Evolutionary conservation across 225 moss, liverwort and hornwort species (phyloP).

Genomic region (Pseudisothecium myosuroides): DNA sequence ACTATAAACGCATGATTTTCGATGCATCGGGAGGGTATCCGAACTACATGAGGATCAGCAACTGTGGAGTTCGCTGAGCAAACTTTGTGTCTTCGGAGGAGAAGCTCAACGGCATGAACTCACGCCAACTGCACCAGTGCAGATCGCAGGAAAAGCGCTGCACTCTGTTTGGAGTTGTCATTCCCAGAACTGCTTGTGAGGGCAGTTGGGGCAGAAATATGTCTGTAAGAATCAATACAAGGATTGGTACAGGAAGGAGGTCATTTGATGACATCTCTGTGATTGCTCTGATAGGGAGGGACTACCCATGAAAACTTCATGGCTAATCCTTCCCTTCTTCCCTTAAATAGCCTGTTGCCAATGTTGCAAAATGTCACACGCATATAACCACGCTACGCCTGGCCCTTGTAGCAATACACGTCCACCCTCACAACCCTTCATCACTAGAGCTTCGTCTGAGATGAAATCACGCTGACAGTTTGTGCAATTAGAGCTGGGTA

Average conservation of each 20-base stretch:
- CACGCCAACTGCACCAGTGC: background rate
- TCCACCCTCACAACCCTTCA: constrained; percentile 99
- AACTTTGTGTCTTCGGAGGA: background rate
- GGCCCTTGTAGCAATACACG: constrained; percentile 45
- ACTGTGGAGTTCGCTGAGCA: background rate
- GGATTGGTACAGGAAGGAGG: background rate
- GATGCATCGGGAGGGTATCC: background rate
- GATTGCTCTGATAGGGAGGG: background rate
- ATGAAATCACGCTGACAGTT: constrained; percentile 27
- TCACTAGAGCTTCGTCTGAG: constrained; percentile 58
- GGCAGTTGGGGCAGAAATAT: background rate
- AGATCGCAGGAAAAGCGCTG: background rate
- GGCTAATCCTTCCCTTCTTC: background rate
- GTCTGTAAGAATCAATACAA: constrained; percentile 4
- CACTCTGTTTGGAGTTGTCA: background rate
- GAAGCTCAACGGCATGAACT: background rate
- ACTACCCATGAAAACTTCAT: background rate
- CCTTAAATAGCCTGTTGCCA: constrained; percentile 3
- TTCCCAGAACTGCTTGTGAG: background rate
- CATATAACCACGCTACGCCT: constrained; percentile 14
- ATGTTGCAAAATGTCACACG: constrained; percentile 9
- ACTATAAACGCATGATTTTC: background rate
- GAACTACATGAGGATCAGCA: background rate
- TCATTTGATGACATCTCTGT: constrained; percentile 4
- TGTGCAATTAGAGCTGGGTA: constrained; percentile 56